These are phyloP conservation scores for Naganishia cerealis DNA, from an alignment of 1,284 basidiomycete genomes.

Conservation along the genomic window DNA sequence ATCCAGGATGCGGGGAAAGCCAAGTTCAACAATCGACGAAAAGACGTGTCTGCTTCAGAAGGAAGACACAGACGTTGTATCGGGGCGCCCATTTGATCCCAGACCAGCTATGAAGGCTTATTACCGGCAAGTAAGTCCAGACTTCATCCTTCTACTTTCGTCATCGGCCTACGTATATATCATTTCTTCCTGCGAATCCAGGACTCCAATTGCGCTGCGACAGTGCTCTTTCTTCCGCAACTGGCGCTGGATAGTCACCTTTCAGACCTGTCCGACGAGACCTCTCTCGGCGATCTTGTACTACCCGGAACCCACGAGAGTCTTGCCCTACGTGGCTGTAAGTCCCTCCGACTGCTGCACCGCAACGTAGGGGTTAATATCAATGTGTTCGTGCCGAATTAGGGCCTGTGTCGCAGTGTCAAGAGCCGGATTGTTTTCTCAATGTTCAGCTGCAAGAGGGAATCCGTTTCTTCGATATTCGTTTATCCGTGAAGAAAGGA, in stretches of 20 bases:
- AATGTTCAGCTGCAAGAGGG: constrained; percentile 50
- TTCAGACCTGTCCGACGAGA: constrained; percentile 60
- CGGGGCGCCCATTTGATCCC: not conserved
- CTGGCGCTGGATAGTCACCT: constrained; percentile 28
- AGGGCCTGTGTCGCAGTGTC: constrained; percentile 52
- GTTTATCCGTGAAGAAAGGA: constrained; percentile 67
- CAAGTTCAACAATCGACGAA: not conserved
- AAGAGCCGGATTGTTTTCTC: constrained; percentile 45
- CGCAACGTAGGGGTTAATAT: constrained; percentile 12
- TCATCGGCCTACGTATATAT: not conserved
- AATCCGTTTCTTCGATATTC: constrained; percentile 76
- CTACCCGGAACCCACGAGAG: constrained; percentile 65
- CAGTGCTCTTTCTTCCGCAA: constrained; percentile 29
- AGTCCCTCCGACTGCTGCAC: constrained; percentile 16
- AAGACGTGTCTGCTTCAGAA: not conserved
- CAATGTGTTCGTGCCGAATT: not conserved
- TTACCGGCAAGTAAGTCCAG: not conserved
- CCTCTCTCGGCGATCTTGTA: constrained; percentile 67
- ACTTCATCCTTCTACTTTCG: not conserved
- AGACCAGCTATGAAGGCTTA: not conserved
- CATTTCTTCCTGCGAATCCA: not conserved
- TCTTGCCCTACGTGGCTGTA: constrained; percentile 44
- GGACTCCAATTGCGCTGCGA: not conserved
- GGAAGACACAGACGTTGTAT: not conserved
- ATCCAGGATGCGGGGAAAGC: not conserved